Base-by-base conservation (phyloP, 768 basidiomycete species). In the Dacryopinax spathularia region DNA sequence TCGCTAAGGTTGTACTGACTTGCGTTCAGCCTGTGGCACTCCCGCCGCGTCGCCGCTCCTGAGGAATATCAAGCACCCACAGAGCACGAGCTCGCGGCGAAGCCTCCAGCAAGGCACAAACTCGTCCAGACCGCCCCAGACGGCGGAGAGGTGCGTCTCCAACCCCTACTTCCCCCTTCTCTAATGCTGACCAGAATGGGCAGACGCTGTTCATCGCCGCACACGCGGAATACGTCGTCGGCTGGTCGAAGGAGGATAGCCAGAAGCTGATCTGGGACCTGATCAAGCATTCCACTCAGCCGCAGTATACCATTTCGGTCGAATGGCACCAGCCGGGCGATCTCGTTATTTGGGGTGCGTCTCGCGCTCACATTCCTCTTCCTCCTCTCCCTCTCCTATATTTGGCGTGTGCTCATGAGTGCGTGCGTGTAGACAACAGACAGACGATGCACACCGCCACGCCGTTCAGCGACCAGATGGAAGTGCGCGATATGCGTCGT, bases 391-490 rank as follows among this genome's bases (percentile, higher is more conserved):
- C n/a, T n/a, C n/a, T n/a, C n/a, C n/a, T n/a, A n/a, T n/a, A n/a
- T n/a, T n/a, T n/a, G n/a, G n/a, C n/a, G n/a, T n/a, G n/a, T n/a
- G n/a, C n/a, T n/a, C n/a, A n/a, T n/a, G n/a, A n/a, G n/a, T n/a
- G n/a, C n/a, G n/a, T 18, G 4, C 18, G 18, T 18, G 18, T 22
- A 41, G 65, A 65, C 34, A 65, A 68, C 56, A 63, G 64, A 4
- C 22, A n/a, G 18, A 60, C 63, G 25, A 69, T 69, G 67, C 67
- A 68, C 43, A 34, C 60, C 15, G 68, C 63, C 16, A 65, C 65
- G 35, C 60, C 67, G 10, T 69, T 67, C 66, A 35, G 34, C 27
- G 68, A 69, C 62, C 68, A 69, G 60, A 69, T 68, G 68, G 68
- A 69, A 60, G 48, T 60, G 37, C 62, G 68, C 34, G 68, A 69